Conservation (phyloP, 805 yeast genomes). For the Zygotorulaspora sp. region DNA sequence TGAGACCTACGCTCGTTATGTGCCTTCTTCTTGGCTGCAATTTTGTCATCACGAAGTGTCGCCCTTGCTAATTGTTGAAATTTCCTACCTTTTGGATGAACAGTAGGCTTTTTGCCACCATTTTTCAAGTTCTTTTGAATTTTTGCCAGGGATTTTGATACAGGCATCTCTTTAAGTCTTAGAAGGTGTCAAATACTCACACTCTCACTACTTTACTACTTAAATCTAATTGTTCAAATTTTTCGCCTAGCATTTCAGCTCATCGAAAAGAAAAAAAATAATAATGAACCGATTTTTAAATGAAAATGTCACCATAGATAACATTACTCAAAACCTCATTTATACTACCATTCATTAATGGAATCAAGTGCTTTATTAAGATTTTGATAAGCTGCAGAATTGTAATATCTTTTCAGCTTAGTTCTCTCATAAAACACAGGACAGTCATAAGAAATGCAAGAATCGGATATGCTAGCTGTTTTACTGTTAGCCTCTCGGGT, state of each 20-base stretch:
- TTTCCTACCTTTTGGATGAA: constrained; percentile 86
- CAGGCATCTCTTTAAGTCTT: constrained; percentile 33
- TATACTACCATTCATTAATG: constrained; percentile 22
- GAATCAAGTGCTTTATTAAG: constrained; percentile 11
- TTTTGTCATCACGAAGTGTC: constrained; percentile 73
- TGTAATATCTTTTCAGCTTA: constrained; percentile 37
- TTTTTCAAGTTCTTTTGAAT: constrained; percentile 29
- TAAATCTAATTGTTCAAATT: too few species aligned
- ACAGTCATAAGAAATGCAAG: constrained; percentile 63
- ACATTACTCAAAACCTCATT: constrained; percentile 1
- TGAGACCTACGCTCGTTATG: constrained; percentile 55
- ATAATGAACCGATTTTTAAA: too few species aligned
- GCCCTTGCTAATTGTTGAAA: constrained; percentile 81
- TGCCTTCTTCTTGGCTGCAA: constrained; percentile 53
- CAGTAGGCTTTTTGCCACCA: constrained; percentile 28
- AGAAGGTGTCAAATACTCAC: too few species aligned
- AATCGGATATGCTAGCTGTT: constrained; percentile 28
- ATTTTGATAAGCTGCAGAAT: constrained; percentile 15
- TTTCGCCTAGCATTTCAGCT: too few species aligned
- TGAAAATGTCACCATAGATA: too few species aligned
- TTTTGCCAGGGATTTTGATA: constrained; percentile 34
- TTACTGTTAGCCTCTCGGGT: constrained; percentile 26
- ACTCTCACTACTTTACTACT: too few species aligned
- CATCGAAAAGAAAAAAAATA: too few species aligned
- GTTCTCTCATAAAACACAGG: constrained; percentile 53